Percentiles rank a stretch among this genome's conserved stretches.
Evolutionary conservation across 164 flowering plant genomes (phyloP).

Genomic region (Chloranthus sessilifolius): DNA sequence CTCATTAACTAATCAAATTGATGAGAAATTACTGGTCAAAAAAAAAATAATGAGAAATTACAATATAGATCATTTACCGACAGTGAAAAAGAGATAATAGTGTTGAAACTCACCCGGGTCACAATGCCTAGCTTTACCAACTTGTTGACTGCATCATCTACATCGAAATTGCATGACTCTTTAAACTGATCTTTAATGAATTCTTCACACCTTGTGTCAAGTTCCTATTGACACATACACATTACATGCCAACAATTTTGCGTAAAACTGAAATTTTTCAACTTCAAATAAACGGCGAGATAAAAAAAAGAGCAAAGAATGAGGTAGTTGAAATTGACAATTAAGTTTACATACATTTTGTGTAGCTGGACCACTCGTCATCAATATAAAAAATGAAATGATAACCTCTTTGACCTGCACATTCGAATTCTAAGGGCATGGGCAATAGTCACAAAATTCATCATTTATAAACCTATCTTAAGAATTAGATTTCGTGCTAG

Average conservation of each 20-base stretch:
- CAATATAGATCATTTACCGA: too few species aligned
- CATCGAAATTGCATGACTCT: slow-evolving; percentile 71
- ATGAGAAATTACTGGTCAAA: too few species aligned
- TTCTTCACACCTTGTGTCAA: slow-evolving; percentile 61
- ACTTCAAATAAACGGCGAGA: not conserved
- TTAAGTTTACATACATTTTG: slow-evolving; percentile 26
- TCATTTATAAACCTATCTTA: too few species aligned
- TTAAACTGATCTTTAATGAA: slow-evolving; percentile 64
- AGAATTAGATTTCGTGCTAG: too few species aligned
- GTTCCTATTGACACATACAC: slow-evolving; percentile 39
- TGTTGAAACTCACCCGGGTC: slow-evolving; percentile 62
- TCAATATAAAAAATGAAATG: slow-evolving; percentile 56
- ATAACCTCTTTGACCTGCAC: slow-evolving; percentile 82
- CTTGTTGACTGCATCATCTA: slow-evolving; percentile 85
- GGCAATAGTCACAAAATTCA: too few species aligned
- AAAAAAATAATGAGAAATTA: too few species aligned
- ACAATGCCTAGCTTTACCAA: slow-evolving; percentile 83
- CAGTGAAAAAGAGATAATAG: too few species aligned
- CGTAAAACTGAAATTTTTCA: too few species aligned
- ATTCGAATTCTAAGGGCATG: too few species aligned
- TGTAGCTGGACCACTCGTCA: slow-evolving; percentile 78
- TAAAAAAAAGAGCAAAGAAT: not conserved
- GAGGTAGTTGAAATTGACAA: not conserved
- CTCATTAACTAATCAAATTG: too few species aligned
- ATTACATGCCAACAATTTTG: too few species aligned